phyloP scores from a whole-genome alignment of 768 basidiomycete genomes.

The Mycena albidolilacea region DNA sequence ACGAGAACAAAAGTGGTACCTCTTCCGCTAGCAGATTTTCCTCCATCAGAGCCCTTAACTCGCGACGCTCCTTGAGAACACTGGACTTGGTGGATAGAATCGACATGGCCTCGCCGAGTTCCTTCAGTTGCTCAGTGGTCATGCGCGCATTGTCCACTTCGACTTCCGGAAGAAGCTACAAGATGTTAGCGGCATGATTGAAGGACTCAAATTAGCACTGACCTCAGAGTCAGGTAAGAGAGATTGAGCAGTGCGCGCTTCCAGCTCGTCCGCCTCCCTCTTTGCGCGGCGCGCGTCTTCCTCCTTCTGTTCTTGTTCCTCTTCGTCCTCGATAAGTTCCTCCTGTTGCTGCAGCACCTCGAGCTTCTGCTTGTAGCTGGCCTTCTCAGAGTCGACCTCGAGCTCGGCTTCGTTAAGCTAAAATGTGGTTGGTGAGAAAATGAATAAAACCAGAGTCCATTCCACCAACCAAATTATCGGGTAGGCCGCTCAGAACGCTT shows the following conservation, averaged over 20 bases:
- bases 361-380: constrained; percentile 97
- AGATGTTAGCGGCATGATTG: not conserved
- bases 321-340: constrained; percentile 99
- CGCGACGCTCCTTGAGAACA: constrained; percentile 95
- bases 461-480: constrained; percentile 89
- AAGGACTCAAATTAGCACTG: not conserved
- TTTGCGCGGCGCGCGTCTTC: constrained; percentile 91
- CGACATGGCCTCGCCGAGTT: constrained; percentile 91
- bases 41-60: constrained; percentile 92
- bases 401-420: constrained; percentile 98
- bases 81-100: constrained; percentile 94
- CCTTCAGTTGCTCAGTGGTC: constrained; percentile 96
- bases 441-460: not conserved
- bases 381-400: constrained; percentile 93
- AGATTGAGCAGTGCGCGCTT: constrained; percentile 83
- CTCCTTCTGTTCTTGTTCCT: constrained; percentile 97
- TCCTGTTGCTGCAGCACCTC: constrained; percentile 98
- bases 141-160: constrained; percentile 89
- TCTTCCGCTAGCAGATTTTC: constrained; percentile 93
- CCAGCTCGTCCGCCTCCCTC: constrained; percentile 84
- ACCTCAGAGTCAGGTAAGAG: constrained; percentile 94
- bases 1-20: constrained; percentile 56
- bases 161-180: constrained; percentile 74
- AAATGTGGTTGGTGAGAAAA: constrained; percentile 13
- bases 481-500: constrained; percentile 90